These are phyloP conservation scores for Pichia norvegensis DNA, from an alignment of 1,139 yeast species.

Conservation along the genomic window DNA sequence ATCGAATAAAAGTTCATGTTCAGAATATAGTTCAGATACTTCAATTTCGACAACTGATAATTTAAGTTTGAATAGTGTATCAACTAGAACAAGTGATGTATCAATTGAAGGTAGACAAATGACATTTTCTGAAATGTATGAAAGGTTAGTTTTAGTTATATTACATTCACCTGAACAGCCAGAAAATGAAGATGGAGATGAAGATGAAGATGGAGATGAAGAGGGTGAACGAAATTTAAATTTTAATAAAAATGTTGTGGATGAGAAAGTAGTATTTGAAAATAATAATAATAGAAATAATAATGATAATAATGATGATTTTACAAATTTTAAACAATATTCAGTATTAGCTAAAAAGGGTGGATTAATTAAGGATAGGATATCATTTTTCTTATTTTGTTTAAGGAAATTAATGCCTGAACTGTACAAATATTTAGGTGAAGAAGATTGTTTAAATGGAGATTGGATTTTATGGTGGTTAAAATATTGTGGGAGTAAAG, in stretches of 20 bases:
- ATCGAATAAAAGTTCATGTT: background rate
- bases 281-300: background rate
- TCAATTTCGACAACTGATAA: background rate
- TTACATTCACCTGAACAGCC: constrained; percentile 59
- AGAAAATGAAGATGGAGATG: constrained; percentile 2
- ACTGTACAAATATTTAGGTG: constrained; percentile 65
- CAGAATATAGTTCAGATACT: background rate
- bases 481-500: constrained; percentile 86
- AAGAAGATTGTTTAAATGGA: constrained; percentile 76
- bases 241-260: no score
- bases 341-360: constrained; percentile 31
- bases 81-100: constrained; percentile 15
- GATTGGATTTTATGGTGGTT: constrained; percentile 96
- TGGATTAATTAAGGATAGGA: constrained; percentile 62
- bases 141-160: constrained; percentile 65
- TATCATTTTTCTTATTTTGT: constrained; percentile 63
- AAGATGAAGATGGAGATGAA: background rate
- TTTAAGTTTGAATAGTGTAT: constrained; percentile 10
- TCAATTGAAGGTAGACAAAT: constrained; percentile 27
- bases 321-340: constrained; percentile 7
- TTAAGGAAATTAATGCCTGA: constrained; percentile 66
- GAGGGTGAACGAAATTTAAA: no score
- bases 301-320: constrained; percentile 2
- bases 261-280: no score
- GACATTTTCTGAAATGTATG: constrained; percentile 64